Base-by-base conservation (phyloP, 805 yeast genomes). In the Saccharomycopsis sp. region DNA sequence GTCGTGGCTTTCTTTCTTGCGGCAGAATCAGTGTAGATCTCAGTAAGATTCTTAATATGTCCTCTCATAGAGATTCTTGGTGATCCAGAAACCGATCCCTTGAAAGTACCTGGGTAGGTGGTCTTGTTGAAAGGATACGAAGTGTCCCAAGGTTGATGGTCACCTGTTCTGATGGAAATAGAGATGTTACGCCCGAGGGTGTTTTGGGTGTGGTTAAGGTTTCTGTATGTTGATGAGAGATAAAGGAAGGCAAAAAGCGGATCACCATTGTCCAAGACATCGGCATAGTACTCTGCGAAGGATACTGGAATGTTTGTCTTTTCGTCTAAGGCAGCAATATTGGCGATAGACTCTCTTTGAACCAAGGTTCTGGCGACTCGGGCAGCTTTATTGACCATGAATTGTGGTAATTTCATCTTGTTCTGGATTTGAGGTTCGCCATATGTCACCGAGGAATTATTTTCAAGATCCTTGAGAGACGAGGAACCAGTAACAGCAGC, bases 11-110 rank as follows among this genome's bases (percentile, higher is more conserved):
- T 5, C 22, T 44, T 44, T 19, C 22, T 44, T n/a, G 12, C 7
- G 20, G 22, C 19, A 3, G 19, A 17, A 7, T 44, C 49, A 19
- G 19, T 44, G 49, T 44, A 44, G 49, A 44, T 44, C 12, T 44
- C 49, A 44, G 49, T 44, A 17, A 44, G 49, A 44, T 44, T 44
- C 22, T n/a, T 44, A n/a, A 44, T 44, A 44, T 44, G 49, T 17
- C 56, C 56, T 14, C 41, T 19, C 19, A 54, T 24, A 12, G 56
- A 54, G 8, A 54, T 35, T 54, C 56, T 54, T 54, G 56, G 56
- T 12, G 56, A 53, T 3, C 56, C 56, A 19, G 56, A 51, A 3
- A 54, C 42, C 15, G 56, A 54, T 5, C 47, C 17, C 12, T 19
- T 15, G 47, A 54, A 54, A 9, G 52, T 20, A 20, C 56, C 56